Evolutionary conservation across 2,329 filamentous ascomycete species (phyloP).

Genomic region (Trichoderma sp.): DNA sequence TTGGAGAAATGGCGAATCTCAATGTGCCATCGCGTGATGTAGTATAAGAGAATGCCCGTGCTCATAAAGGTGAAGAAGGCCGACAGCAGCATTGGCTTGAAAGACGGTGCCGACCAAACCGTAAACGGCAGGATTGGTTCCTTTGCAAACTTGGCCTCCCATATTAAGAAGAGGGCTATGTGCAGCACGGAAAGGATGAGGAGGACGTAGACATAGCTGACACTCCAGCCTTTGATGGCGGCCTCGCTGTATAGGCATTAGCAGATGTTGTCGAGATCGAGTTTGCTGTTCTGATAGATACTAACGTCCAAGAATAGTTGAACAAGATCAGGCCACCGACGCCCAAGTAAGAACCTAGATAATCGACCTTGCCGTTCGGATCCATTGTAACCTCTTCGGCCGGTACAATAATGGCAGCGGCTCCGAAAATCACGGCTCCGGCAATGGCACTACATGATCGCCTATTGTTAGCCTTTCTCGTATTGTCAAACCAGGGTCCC

Average conservation of each 20-base stretch:
- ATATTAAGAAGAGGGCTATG: background rate
- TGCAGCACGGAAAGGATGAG: conserved; percentile 5
- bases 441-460: background rate
- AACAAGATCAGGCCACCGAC: conserved; percentile 9
- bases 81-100: conserved; percentile 10
- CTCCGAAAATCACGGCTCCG: background rate
- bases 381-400: conserved; percentile 11
- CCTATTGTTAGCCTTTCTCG: background rate
- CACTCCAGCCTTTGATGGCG: conserved; percentile 2
- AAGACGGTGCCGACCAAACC: conserved; percentile 5
- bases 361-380: conserved; percentile 8
- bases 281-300: background rate
- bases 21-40: background rate
- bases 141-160: conserved; percentile 1
- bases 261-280: background rate
- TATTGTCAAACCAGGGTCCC: background rate
- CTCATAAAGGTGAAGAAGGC: conserved; percentile 16
- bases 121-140: background rate
- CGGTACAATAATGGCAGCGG: background rate
- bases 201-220: background rate
- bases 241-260: background rate
- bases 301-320: conserved; percentile 14
- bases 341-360: conserved; percentile 3
- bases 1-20: conserved; percentile 1
- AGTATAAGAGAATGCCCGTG: conserved; percentile 1